Percentiles rank a stretch among this genome's conserved stretches.
phyloP scores from a whole-genome alignment of 1,284 basidiomycete genomes.

The Phaffia rhodozyma region DNA sequence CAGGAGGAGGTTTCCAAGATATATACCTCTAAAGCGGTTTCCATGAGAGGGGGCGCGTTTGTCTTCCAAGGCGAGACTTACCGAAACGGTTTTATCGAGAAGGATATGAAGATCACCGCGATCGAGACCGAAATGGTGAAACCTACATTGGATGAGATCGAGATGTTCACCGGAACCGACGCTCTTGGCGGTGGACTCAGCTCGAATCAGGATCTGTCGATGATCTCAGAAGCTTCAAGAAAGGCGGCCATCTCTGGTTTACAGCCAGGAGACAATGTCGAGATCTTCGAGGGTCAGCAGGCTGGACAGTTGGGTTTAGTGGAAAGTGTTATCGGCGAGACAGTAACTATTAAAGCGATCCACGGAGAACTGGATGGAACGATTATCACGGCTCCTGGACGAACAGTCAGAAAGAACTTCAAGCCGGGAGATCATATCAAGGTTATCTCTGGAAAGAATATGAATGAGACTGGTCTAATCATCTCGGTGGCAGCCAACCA shows the following conservation, averaged over 20 bases:
- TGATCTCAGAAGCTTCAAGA: constrained; percentile 76
- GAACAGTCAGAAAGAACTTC: constrained; percentile 87
- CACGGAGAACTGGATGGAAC: constrained; percentile 73
- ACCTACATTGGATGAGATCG: constrained; percentile 92
- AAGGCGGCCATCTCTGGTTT: constrained; percentile 77
- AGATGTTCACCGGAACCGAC: constrained; percentile 58
- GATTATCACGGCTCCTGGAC: constrained; percentile 61
- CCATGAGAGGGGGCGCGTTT: constrained; percentile 56
- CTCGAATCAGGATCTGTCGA: constrained; percentile 45
- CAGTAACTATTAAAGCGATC: constrained; percentile 70
- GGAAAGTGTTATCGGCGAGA: constrained; percentile 74
- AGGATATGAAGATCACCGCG: constrained; percentile 77
- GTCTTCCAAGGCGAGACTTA: constrained; percentile 90
- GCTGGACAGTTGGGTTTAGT: constrained; percentile 84
- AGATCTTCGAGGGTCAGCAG: constrained; percentile 95
- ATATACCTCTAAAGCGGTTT: constrained; percentile 64
- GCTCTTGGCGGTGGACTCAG: constrained; percentile 22
- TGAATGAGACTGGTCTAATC: constrained; percentile 90
- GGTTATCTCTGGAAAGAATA: constrained; percentile 89
- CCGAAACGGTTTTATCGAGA: constrained; percentile 89
- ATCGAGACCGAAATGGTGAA: constrained; percentile 81
- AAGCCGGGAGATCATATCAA: constrained; percentile 97
- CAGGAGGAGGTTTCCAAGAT: constrained; percentile 83
- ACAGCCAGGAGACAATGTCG: constrained; percentile 95
- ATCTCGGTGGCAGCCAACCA: constrained; percentile 82